A percentile compares a stretch with the other conserved stretches of the same genome.
These are phyloP conservation scores for Beauveria pseudobassiana DNA, from an alignment of 2,329 filamentous ascomycete species.

Conservation along the genomic window DNA sequence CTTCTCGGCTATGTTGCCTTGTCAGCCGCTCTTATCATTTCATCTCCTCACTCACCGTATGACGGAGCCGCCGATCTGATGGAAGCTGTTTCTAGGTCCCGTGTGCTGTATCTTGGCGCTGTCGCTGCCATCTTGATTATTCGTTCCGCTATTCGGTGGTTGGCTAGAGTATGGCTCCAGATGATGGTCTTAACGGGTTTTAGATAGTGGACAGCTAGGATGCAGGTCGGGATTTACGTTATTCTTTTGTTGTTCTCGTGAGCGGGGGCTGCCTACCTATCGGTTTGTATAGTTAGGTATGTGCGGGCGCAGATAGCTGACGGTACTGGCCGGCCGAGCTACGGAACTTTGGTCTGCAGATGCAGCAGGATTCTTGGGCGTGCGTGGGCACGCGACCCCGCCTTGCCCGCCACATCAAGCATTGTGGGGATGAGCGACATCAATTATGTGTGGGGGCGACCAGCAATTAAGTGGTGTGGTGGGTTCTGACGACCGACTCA, in stretches of 20 bases:
- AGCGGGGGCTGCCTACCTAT: background rate
- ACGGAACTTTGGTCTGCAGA: background rate
- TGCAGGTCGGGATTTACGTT: background rate
- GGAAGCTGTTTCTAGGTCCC: slow-evolving; percentile 61
- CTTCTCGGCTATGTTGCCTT: background rate
- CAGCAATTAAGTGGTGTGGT: too few relatives aligned
- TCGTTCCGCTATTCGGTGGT: background rate
- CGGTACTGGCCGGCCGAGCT: slow-evolving; percentile 16
- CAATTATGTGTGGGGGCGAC: too few relatives aligned
- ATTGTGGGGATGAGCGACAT: background rate
- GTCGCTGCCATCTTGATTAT: slow-evolving; percentile 15
- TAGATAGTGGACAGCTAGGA: background rate
- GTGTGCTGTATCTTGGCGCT: slow-evolving; percentile 30
- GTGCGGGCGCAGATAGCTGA: background rate
- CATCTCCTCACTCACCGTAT: slow-evolving; percentile 44
- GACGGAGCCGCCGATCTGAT: slow-evolving; percentile 62
- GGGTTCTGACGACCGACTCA: too few relatives aligned
- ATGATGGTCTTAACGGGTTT: background rate
- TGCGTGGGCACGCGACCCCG: slow-evolving; percentile 8
- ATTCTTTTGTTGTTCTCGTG: background rate
- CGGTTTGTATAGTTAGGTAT: background rate
- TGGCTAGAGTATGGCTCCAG: background rate
- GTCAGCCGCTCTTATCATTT: background rate
- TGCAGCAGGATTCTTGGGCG: background rate
- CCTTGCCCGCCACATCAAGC: background rate